Evolutionary conservation across 2,329 filamentous ascomycete genomes (phyloP), one percentile per base, ranked within the genome.

Genomic region (Hypomyces rosellus): DNA sequence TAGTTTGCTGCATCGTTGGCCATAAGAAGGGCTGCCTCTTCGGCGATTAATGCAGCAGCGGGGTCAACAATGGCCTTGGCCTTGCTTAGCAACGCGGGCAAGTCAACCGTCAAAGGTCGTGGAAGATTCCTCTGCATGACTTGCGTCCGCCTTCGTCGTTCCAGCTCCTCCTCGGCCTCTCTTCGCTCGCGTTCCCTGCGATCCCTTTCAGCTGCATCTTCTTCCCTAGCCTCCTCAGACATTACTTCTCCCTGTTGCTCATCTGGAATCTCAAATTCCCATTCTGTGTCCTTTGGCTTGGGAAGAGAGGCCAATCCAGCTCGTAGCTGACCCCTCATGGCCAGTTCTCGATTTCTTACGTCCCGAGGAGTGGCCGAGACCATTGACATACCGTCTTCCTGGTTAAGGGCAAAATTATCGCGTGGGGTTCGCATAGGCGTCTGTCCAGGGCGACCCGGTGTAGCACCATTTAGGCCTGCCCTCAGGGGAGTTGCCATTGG

Each of bases 261-360:
- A 38, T 95, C 89, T 0, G 92, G 92, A 34, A 95, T 72, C 64
- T 96, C 92, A 42, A 97, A 81, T 59, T 97, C 93, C 86, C 89
- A 97, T 57, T 96, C 91, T 0, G 83, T 86, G 63, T 96, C 89
- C 63, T 95, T 96, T 1, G 93, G 93, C 63, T 88, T 95, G 1
- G 93, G 93, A 14, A 99, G 76, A 18, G 88, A 83, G 4, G 89
- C 80, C n/a, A 99, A 79, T 39, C 86, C 81, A 46, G 80, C 77
- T 53, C 82, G 82, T 6, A 99, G 73, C 55, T 85, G 81, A 53
- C 81, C 78, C 40, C 84, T 84, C 57, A 84, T 68, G 5, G 84
- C 82, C 52, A 85, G 74, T 54, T 95, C 85, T 18, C 82, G 81
- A 59, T 87, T 70, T 60, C 80, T 86, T 25, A 90, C 71, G 52